Evolutionary conservation across 2,329 filamentous ascomycete genomes (phyloP).

Genomic region (Emmonsiellopsis sp.): DNA sequence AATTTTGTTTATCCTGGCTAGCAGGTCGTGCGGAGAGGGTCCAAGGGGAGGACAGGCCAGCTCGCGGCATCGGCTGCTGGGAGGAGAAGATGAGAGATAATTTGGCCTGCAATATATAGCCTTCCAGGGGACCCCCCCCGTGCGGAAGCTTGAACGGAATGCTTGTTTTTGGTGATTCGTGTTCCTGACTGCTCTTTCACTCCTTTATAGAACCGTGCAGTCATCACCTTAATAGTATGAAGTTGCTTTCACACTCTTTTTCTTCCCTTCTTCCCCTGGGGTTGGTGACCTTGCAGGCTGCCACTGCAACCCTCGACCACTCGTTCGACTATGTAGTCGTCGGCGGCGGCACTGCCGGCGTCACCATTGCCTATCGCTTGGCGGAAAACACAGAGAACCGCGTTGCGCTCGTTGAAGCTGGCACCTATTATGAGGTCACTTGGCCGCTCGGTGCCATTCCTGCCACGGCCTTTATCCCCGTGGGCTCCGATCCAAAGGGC

Average conservation of each 20-base stretch:
- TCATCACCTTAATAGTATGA: not conserved
- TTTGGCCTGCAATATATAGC: not conserved
- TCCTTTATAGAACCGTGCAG: not conserved
- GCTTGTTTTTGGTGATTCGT: not conserved
- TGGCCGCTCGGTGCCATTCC: not conserved
- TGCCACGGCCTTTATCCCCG: not conserved
- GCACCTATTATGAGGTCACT: conserved; percentile 6
- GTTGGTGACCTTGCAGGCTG: not conserved
- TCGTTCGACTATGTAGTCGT: conserved; percentile 24
- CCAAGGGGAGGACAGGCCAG: not conserved
- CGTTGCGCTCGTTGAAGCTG: conserved; percentile 31
- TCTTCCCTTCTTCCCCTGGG: not conserved
- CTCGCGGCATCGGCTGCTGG: not conserved
- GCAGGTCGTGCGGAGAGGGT: not conserved
- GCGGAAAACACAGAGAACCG: conserved; percentile 41
- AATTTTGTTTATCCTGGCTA: too few species aligned
- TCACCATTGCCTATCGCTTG: conserved; percentile 41
- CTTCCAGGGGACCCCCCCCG: not conserved
- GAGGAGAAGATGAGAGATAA: not conserved
- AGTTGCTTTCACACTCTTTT: not conserved
- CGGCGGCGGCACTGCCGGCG: conserved; percentile 29
- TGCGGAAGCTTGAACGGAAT: not conserved
- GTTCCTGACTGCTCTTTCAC: not conserved
- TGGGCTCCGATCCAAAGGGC: conserved; percentile 36
- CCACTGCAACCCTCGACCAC: conserved; percentile 5